phyloP scores from a whole-genome alignment of 2,329 filamentous ascomycete genomes.

The Ceratocystis destructans region DNA sequence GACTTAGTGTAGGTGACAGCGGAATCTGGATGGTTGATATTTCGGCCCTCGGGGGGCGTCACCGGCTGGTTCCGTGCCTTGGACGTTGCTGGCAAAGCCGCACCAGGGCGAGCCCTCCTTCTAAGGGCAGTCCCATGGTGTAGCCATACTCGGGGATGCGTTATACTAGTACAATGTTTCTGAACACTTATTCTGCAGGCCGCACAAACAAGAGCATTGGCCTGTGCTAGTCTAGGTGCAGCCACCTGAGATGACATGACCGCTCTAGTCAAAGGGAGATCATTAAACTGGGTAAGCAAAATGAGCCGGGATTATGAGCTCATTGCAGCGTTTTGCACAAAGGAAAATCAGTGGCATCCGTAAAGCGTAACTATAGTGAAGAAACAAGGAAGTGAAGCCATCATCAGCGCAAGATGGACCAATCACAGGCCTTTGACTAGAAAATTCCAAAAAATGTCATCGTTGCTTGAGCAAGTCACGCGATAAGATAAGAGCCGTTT shows the following conservation, averaged over 20 bases:
- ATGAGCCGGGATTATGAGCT: background rate
- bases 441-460: constrained; percentile 15
- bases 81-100: background rate
- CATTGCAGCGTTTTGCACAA: background rate
- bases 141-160: constrained; percentile 11
- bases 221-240: constrained; percentile 17
- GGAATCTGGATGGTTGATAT: constrained; percentile 10
- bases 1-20: constrained; percentile 14
- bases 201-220: constrained; percentile 14
- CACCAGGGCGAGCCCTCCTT: constrained; percentile 12
- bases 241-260: constrained; percentile 17
- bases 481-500: constrained; percentile 18
- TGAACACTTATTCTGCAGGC: constrained; percentile 1
- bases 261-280: background rate
- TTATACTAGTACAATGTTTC: background rate
- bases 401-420: background rate
- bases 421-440: constrained; percentile 9
- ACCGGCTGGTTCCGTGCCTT: background rate
- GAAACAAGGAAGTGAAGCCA: constrained; percentile 10
- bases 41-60: background rate
- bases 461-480: background rate
- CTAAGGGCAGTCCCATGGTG: constrained; percentile 1
- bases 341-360: background rate
- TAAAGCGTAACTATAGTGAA: background rate
- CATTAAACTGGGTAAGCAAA: constrained; percentile 3